Evolutionary conservation across 1,284 basidiomycete genomes (phyloP).

Genomic region (Sutorius eximius): DNA sequence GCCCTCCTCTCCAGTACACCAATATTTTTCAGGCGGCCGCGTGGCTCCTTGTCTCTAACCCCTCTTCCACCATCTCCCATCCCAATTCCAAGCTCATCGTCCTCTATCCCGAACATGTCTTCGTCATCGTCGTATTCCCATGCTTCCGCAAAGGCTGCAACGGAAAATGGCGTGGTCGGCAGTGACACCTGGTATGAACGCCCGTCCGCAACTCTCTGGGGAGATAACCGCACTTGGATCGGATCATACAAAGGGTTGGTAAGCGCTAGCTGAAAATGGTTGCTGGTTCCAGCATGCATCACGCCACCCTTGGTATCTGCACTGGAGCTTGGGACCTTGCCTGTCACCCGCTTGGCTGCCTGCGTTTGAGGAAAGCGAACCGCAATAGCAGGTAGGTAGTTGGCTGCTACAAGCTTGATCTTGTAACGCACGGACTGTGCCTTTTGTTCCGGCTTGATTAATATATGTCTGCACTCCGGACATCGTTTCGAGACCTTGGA

Average conservation of each 20-base stretch:
- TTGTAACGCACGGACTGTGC: constrained; percentile 92
- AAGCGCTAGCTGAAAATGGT: constrained; percentile 84
- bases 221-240: constrained; percentile 81
- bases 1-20: constrained; percentile 83
- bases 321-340: constrained; percentile 41
- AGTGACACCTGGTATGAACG: constrained; percentile 69
- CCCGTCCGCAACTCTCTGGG: constrained; percentile 54
- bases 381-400: constrained; percentile 89
- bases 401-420: constrained; percentile 93
- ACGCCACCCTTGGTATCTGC: constrained; percentile 45
- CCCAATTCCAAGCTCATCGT: constrained; percentile 56
- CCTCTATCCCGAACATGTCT: constrained; percentile 75
- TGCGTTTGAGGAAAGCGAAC: constrained; percentile 63
- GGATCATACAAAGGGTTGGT: constrained; percentile 94
- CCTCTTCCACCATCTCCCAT: constrained; percentile 36
- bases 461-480: constrained; percentile 89
- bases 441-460: constrained; percentile 98
- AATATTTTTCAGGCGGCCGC: constrained; percentile 61
- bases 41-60: constrained; percentile 42
- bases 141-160: constrained; percentile 88
- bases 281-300: constrained; percentile 74
- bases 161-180: constrained; percentile 72
- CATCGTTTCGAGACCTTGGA: constrained; percentile 96
- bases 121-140: constrained; percentile 96
- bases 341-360: constrained; percentile 47